Evolutionary conservation across 352 stramenopile genomes (phyloP).

Genomic region (Pythium grandisporangium): DNA sequence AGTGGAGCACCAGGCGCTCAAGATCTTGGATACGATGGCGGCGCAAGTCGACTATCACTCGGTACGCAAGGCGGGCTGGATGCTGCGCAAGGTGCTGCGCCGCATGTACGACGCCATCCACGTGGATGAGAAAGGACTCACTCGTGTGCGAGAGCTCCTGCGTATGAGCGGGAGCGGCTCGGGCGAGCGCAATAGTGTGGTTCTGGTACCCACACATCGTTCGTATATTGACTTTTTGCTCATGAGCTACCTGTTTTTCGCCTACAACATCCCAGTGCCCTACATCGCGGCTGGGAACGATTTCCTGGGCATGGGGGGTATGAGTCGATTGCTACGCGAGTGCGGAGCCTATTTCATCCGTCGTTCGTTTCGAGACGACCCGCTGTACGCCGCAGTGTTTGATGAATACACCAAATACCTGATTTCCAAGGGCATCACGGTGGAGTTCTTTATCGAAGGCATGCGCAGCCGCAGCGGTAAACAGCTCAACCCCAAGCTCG

Average conservation of each 20-base stretch:
- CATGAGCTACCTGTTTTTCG: constrained; percentile 84
- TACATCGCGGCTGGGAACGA: constrained; percentile 77
- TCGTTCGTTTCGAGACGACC: constrained; percentile 60
- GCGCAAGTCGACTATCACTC: constrained; percentile 67
- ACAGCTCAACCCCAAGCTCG: constrained; percentile 76
- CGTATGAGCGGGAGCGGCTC: too few species aligned
- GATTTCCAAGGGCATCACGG: constrained; percentile 58
- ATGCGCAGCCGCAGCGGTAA: constrained; percentile 78
- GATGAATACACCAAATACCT: constrained; percentile 76
- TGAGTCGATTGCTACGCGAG: constrained; percentile 56
- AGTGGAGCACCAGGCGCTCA: constrained; percentile 40
- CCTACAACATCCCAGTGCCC: constrained; percentile 80
- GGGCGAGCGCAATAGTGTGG: constrained; percentile 54
- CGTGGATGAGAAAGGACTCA: constrained; percentile 72
- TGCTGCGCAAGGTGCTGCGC: constrained; percentile 75
- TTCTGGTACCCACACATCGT: constrained; percentile 80
- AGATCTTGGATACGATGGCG: constrained; percentile 70
- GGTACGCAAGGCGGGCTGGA: constrained; percentile 69
- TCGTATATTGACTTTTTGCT: constrained; percentile 83
- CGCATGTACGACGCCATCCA: constrained; percentile 85
- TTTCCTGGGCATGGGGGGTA: constrained; percentile 63
- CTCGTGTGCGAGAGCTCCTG: constrained; percentile 55
- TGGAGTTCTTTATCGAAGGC: constrained; percentile 86
- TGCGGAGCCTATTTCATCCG: constrained; percentile 78
- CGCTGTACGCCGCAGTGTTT: constrained; percentile 71